Base-by-base conservation (phyloP, 2,329 filamentous ascomycete species). In the Aaosphaeria arxii region DNA sequence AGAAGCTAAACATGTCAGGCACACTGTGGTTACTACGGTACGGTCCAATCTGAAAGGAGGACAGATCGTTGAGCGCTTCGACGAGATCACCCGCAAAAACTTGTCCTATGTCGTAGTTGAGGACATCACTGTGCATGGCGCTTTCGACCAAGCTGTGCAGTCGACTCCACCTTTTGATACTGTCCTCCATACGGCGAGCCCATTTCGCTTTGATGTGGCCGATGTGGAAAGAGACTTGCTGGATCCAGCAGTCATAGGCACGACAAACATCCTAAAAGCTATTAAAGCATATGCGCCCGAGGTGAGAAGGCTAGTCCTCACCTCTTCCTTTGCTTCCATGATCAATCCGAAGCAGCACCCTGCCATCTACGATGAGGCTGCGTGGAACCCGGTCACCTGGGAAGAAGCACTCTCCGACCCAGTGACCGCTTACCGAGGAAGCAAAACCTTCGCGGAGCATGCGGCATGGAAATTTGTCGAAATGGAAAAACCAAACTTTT, bases 151-250 rank as follows among this genome's bases (percentile, higher is more conserved):
- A 64, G 80, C 78, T 11, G 73, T 83, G 47, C 74, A 79, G 46
- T 40, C 11, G 5, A 70, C 77, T 45, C 79, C 79, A 11, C 79
- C 81, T 0, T 86, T 91, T 53, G 83, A 87, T 57, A 83, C 80
- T 43, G 85, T 91, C 44, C 52, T 64, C 33, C 62, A 63, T 46
- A 64, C 60, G 5, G 58, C 61, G 5, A 49, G 43, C 30, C 86
- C 88, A 1, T 89, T 87, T 71, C 82, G 86, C 57, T 78, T 82
- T 61, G 84, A 84, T 30, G 81, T 91, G 46, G 81, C 88, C 42
- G 77, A 83, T 53, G 83, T 85, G 24, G 77, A 90, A 48, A 81
- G 83, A 56, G 61, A 75, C 50, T 72, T 82, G 33, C 66, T 81
- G 13, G 79, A 82, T 50, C 78, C 79, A 11, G 81, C 81, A 7